Evolutionary conservation across 495 filamentous ascomycete genomes (phyloP).

Genomic region (Aspergillus baeticus): DNA sequence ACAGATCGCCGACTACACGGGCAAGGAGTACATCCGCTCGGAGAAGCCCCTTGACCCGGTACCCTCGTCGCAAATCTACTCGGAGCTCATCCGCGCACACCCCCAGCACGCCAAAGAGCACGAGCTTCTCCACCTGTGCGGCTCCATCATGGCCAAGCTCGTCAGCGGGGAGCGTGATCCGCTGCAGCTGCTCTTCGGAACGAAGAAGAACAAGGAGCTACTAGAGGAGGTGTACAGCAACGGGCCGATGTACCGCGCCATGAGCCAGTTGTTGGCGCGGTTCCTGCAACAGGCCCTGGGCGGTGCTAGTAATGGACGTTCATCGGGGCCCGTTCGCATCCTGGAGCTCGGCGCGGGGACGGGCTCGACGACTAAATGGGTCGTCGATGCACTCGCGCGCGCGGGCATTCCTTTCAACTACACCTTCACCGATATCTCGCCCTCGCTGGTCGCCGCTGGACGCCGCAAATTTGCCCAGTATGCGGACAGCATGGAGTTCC

Average conservation of each 20-base stretch:
- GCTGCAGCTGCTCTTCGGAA: slow-evolving; percentile 30
- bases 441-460: slow-evolving; percentile 32
- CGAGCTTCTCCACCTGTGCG: slow-evolving; percentile 25
- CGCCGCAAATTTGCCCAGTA: slow-evolving; percentile 25
- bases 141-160: slow-evolving; percentile 14
- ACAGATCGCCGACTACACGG: not conserved
- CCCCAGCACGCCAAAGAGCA: slow-evolving; percentile 29
- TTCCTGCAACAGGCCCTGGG: slow-evolving; percentile 9
- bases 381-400: not conserved
- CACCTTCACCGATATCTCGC: slow-evolving; percentile 43
- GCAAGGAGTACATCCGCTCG: not conserved
- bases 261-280: not conserved
- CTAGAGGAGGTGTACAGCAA: slow-evolving; percentile 31
- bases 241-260: slow-evolving; percentile 23
- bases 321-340: slow-evolving; percentile 22
- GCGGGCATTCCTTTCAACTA: slow-evolving; percentile 30
- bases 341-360: slow-evolving; percentile 47
- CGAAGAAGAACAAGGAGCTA: slow-evolving; percentile 21
- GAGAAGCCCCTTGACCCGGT: not conserved
- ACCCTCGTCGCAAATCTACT: not conserved
- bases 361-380: not conserved
- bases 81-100: slow-evolving; percentile 1
- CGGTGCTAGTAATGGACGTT: too few species aligned
- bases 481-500: slow-evolving; percentile 26
- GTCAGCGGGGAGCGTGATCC: slow-evolving; percentile 30